Percentiles rank a stretch among this genome's conserved stretches.
Conservation (phyloP, 352 stramenopile species). For the Globisporangium polare region DNA sequence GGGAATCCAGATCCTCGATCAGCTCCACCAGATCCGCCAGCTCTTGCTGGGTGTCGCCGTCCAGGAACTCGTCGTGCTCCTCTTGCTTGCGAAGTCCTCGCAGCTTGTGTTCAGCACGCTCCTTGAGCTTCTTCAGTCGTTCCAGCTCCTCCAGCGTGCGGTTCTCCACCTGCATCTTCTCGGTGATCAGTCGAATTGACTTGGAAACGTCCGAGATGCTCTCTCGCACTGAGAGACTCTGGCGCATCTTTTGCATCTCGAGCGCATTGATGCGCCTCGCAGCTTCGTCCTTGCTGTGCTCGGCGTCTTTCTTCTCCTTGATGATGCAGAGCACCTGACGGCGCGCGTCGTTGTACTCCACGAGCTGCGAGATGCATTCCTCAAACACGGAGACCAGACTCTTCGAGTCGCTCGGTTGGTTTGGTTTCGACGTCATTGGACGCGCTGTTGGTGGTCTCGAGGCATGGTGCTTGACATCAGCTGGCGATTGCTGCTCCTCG, state of each 20-base stretch:
- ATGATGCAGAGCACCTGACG: constrained; percentile 60
- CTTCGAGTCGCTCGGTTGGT: neutral
- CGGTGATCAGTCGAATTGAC: constrained; percentile 53
- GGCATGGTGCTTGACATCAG: constrained; percentile 6
- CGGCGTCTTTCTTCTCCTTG: constrained; percentile 59
- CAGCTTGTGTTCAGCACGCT: constrained; percentile 68
- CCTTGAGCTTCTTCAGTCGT: constrained; percentile 61
- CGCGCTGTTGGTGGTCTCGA: neutral
- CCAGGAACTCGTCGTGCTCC: constrained; percentile 48
- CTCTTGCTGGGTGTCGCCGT: constrained; percentile 64
- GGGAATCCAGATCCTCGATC: constrained; percentile 74
- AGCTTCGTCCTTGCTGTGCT: constrained; percentile 55
- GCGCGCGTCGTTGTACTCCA: constrained; percentile 54
- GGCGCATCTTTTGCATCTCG: constrained; percentile 82
- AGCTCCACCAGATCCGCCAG: constrained; percentile 66
- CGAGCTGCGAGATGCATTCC: constrained; percentile 40
- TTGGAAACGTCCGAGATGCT: constrained; percentile 73
- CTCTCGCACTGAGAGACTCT: constrained; percentile 64
- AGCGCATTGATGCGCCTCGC: constrained; percentile 52
- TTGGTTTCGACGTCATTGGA: neutral
- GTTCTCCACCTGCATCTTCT: constrained; percentile 58
- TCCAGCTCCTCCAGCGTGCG: constrained; percentile 62
- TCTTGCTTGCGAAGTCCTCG: constrained; percentile 36
- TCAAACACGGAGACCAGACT: constrained; percentile 35
- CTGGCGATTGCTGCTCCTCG: constrained; percentile 7